Percentiles rank a stretch among this genome's conserved stretches.
phyloP scores from a whole-genome alignment of 345 rosid species.

The Arabidopsis arenosa region DNA sequence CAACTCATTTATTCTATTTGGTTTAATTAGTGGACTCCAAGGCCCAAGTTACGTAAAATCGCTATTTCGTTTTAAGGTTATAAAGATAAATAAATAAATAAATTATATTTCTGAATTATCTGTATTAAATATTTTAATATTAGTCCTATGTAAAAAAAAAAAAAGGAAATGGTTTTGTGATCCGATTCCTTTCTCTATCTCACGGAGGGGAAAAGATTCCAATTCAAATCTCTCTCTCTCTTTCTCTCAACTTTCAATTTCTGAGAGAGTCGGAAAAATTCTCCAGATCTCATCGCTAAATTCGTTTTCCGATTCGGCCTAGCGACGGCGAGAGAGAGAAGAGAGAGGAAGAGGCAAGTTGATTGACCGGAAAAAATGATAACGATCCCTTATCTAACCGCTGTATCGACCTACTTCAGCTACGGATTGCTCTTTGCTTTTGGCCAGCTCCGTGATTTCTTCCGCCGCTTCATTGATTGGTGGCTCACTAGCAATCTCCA shows the following conservation, averaged over 20 bases:
- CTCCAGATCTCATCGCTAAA: conserved; percentile 21
- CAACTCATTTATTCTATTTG: neutral
- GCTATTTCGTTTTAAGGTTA: neutral
- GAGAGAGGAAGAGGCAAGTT: neutral
- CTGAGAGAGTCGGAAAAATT: neutral
- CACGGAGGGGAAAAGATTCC: conserved; percentile 27
- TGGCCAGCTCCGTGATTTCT: conserved; percentile 77
- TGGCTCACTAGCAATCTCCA: conserved; percentile 55
- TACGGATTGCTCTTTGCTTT: conserved; percentile 71
- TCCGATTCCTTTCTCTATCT: conserved; percentile 1
- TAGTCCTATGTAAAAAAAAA: neutral
- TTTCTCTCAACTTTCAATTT: neutral
- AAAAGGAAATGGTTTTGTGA: conserved; percentile 17
- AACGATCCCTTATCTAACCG: conserved; percentile 70
- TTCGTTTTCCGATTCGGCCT: conserved; percentile 15
- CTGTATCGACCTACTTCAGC: conserved; percentile 72
- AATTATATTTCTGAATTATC: neutral
- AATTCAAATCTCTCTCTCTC: conserved; percentile 24
- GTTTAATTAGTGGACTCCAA: neutral
- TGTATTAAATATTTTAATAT: neutral
- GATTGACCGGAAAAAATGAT: conserved; percentile 49
- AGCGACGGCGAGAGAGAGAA: neutral
- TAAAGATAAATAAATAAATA: too few relatives aligned
- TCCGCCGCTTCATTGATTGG: conserved; percentile 64
- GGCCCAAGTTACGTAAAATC: conserved; percentile 2